These are phyloP conservation scores for Ogataea kodamae DNA, from an alignment of 805 yeast genomes.

Conservation along the genomic window DNA sequence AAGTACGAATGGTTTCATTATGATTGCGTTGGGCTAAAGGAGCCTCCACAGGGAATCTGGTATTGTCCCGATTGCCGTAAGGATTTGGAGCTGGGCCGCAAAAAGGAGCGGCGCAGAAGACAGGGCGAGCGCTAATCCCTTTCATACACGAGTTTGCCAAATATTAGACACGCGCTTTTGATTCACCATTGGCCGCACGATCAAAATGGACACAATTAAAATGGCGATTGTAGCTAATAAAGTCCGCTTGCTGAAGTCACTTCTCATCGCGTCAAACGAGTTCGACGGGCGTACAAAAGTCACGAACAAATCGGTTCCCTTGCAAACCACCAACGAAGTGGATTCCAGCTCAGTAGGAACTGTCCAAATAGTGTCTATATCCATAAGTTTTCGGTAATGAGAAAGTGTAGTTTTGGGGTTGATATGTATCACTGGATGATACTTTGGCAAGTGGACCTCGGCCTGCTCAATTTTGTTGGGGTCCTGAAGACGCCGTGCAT, in stretches of 20 bases:
- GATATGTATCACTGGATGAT: slow-evolving; percentile 57
- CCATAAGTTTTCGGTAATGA: slow-evolving; percentile 45
- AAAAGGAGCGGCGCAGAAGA: slow-evolving; percentile 26
- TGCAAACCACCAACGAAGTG: slow-evolving; percentile 64
- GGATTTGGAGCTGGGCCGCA: slow-evolving; percentile 27
- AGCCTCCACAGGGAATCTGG: slow-evolving; percentile 96
- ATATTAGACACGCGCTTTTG: slow-evolving; percentile 47
- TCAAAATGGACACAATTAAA: slow-evolving; percentile 43
- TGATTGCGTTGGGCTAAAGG: slow-evolving; percentile 84
- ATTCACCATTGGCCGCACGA: slow-evolving; percentile 56
- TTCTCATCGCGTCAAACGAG: slow-evolving; percentile 73
- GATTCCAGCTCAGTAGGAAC: slow-evolving; percentile 74
- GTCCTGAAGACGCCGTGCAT: slow-evolving; percentile 62
- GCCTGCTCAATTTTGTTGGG: slow-evolving; percentile 46
- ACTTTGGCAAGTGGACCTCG: slow-evolving; percentile 59
- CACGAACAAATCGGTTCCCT: slow-evolving; percentile 73
- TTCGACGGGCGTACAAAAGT: slow-evolving; percentile 76
- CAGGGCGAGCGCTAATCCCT: slow-evolving; percentile 7
- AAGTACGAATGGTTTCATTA: slow-evolving; percentile 63
- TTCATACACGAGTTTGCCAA: slow-evolving; percentile 52
- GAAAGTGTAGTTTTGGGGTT: slow-evolving; percentile 49
- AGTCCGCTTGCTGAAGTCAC: slow-evolving; percentile 62
- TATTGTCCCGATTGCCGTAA: slow-evolving; percentile 84
- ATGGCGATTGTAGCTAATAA: slow-evolving; percentile 57
- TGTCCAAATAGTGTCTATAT: slow-evolving; percentile 36